These are phyloP conservation scores for Suhomyces maxii DNA, from an alignment of 1,139 yeast species.

Conservation along the genomic window DNA sequence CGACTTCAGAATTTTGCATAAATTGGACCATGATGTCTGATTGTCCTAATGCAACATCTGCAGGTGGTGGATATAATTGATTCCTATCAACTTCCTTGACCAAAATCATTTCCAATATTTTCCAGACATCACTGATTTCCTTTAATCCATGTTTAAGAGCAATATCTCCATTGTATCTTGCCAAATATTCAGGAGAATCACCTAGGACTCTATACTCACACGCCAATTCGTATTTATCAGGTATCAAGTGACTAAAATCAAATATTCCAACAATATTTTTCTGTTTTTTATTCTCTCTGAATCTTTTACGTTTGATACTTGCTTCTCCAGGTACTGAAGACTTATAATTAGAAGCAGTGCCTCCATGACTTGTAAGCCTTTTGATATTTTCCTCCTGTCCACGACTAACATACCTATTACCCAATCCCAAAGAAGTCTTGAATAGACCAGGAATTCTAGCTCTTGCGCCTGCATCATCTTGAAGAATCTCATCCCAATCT, in stretches of 20 bases:
- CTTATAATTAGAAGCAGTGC: conserved; percentile 28
- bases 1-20: conserved; percentile 17
- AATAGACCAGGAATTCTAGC: conserved; percentile 47
- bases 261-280: conserved; percentile 60
- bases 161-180: conserved; percentile 68
- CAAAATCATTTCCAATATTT: conserved; percentile 51
- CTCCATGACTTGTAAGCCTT: conserved; percentile 29
- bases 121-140: conserved; percentile 80
- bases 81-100: conserved; percentile 28
- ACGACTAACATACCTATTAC: conserved; percentile 27
- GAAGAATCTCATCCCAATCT: conserved; percentile 52
- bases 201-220: conserved; percentile 73
- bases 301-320: conserved; percentile 13
- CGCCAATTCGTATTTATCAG: conserved; percentile 77
- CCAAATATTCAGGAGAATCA: conserved; percentile 61
- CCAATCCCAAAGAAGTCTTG: conserved; percentile 42
- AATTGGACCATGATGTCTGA: conserved; percentile 21
- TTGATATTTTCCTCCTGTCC: conserved; percentile 23
- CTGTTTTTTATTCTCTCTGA: conserved; percentile 21
- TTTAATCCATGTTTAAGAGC: conserved; percentile 63
- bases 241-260: conserved; percentile 71
- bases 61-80: conserved; percentile 12
- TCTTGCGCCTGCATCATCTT: conserved; percentile 45
- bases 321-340: conserved; percentile 25
- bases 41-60: conserved; percentile 9